Evolutionary conservation across 495 filamentous ascomycete genomes (phyloP).

Genomic region (Lophiostoma macrostomum): DNA sequence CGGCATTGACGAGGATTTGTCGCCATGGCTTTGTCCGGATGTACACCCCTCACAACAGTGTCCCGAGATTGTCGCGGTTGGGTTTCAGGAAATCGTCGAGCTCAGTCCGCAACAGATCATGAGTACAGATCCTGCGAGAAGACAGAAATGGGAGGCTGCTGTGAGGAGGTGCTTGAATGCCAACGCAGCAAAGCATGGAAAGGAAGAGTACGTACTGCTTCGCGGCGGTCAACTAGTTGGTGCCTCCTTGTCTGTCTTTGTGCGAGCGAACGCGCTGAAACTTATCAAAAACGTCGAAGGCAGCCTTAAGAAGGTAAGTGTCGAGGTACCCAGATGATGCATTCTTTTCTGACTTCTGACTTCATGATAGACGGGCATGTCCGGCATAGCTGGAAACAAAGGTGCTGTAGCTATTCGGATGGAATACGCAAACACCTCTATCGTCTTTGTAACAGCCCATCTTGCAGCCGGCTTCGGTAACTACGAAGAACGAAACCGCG

Average conservation of each 20-base stretch:
- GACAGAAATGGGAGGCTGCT: slow-evolving; percentile 80
- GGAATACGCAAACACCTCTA: slow-evolving; percentile 86
- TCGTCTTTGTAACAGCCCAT: slow-evolving; percentile 97
- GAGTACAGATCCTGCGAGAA: slow-evolving; percentile 87
- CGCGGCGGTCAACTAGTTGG: slow-evolving; percentile 94
- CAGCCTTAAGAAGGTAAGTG: slow-evolving; percentile 74
- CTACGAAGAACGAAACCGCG: slow-evolving; percentile 90
- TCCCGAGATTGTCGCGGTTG: slow-evolving; percentile 81
- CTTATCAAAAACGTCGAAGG: slow-evolving; percentile 96
- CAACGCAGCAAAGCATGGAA: slow-evolving; percentile 56
- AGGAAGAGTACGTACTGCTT: slow-evolving; percentile 81
- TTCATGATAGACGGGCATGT: slow-evolving; percentile 72
- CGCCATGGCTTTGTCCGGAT: slow-evolving; percentile 72
- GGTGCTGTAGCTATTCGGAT: slow-evolving; percentile 95
- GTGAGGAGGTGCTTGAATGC: slow-evolving; percentile 74
- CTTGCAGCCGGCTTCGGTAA: slow-evolving; percentile 95
- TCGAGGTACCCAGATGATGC: too few species aligned
- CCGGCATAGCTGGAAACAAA: slow-evolving; percentile 96
- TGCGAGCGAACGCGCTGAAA: slow-evolving; percentile 69
- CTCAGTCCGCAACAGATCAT: slow-evolving; percentile 98
- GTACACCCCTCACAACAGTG: slow-evolving; percentile 50
- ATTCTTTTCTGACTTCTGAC: slow-evolving; percentile 6
- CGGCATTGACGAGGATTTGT: slow-evolving; percentile 74
- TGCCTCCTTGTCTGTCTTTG: slow-evolving; percentile 85
- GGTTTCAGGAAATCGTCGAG: slow-evolving; percentile 97